phyloP scores from a whole-genome alignment of 306 rosid species.

The Nissolia schottii region DNA sequence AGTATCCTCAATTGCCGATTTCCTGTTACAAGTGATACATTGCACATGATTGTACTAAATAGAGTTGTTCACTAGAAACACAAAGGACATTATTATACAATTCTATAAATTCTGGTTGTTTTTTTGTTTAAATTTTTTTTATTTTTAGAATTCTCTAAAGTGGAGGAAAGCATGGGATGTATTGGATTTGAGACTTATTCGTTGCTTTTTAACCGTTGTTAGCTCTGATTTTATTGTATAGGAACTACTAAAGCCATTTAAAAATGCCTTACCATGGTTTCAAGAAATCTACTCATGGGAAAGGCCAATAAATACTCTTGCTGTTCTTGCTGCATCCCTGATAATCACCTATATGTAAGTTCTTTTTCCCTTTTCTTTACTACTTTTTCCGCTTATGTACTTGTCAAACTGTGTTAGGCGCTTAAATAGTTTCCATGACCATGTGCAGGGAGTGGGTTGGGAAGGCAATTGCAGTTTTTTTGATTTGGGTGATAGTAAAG shows the following conservation, averaged over 20 bases:
- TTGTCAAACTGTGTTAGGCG: conserved; percentile 1
- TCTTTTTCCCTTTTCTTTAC: not conserved
- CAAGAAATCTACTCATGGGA: conserved; percentile 67
- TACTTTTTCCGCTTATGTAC: not conserved
- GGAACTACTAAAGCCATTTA: conserved; percentile 76
- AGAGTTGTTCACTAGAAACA: not conserved
- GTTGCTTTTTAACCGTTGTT: not conserved
- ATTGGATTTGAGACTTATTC: conserved; percentile 13
- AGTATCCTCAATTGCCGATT: not conserved
- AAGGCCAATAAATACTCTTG: conserved; percentile 52
- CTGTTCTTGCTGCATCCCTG: conserved; percentile 43
- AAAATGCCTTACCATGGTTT: conserved; percentile 39
- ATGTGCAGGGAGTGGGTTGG: conserved; percentile 87
- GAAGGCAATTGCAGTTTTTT: conserved; percentile 57
- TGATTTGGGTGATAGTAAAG: conserved; percentile 52
- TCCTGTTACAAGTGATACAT: not conserved
- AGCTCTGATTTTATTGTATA: conserved; percentile 23
- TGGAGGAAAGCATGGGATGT: not conserved
- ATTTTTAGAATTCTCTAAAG: not conserved
- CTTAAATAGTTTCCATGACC: not conserved
- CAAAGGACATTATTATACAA: not conserved
- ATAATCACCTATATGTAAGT: conserved; percentile 64
- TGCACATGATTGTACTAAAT: not conserved
- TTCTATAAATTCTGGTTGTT: not conserved
- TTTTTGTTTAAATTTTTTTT: too few relatives aligned